Evolutionary conservation across 2,329 filamentous ascomycete genomes (phyloP).

Genomic region (Tolypocladium ophioglossoides): DNA sequence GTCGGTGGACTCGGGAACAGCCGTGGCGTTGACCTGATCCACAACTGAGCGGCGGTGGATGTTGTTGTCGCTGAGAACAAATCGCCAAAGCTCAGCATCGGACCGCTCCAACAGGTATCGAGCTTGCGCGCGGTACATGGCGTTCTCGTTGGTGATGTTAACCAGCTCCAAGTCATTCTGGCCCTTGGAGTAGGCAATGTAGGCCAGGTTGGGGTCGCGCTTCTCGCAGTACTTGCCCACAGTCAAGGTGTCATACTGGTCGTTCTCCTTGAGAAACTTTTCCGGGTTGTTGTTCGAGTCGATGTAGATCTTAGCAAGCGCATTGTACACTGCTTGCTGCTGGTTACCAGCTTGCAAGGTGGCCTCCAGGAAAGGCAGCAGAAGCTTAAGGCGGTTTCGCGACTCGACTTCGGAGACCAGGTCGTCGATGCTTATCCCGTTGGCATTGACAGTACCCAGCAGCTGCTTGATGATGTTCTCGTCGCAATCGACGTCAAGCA

Average conservation of each 20-base stretch:
- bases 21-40: constrained; percentile 92
- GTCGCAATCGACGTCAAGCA: constrained; percentile 95
- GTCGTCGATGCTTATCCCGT: constrained; percentile 85
- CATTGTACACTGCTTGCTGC: constrained; percentile 94
- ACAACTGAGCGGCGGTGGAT: constrained; percentile 87
- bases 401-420: constrained; percentile 92
- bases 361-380: constrained; percentile 90
- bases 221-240: constrained; percentile 99
- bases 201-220: constrained; percentile 89
- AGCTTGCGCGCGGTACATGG: constrained; percentile 98
- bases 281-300: constrained; percentile 98
- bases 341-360: constrained; percentile 84
- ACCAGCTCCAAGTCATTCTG: constrained; percentile 96
- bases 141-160: constrained; percentile 96
- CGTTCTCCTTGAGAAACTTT: constrained; percentile 94
- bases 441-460: constrained; percentile 71
- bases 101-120: constrained; percentile 87
- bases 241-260: constrained; percentile 83
- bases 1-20: constrained; percentile 84
- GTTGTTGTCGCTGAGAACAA: constrained; percentile 93
- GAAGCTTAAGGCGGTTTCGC: constrained; percentile 87
- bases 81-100: constrained; percentile 85
- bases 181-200: constrained; percentile 91
- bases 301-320: constrained; percentile 98
- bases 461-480: constrained; percentile 93